Percentiles rank a stretch among this genome's conserved stretches.
These are phyloP conservation scores for Clitopilus passeckerianus DNA, from an alignment of 768 basidiomycete species.

Conservation along the genomic window DNA sequence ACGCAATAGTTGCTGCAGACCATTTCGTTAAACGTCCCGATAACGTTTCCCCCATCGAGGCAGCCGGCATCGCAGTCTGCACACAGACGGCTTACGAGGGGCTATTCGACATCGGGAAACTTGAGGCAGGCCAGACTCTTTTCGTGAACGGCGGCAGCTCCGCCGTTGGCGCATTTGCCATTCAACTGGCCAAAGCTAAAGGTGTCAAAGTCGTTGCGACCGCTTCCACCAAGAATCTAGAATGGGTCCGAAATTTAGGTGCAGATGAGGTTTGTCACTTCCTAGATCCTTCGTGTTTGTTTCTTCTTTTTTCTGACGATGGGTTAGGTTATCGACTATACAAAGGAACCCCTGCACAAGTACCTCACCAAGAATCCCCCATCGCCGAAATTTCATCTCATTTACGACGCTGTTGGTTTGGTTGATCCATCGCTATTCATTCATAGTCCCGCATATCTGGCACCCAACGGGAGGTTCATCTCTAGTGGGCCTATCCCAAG, in stretches of 20 bases:
- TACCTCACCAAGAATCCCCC: slow-evolving; percentile 41
- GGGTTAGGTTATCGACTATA: slow-evolving; percentile 57
- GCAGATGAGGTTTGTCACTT: slow-evolving; percentile 54
- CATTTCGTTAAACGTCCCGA: slow-evolving; percentile 39
- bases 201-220: slow-evolving; percentile 55
- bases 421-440: slow-evolving; percentile 45
- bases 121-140: slow-evolving; percentile 56
- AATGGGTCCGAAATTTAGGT: slow-evolving; percentile 52
- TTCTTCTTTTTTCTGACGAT: neutral
- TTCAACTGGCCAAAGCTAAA: slow-evolving; percentile 65
- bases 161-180: slow-evolving; percentile 60
- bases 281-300: neutral
- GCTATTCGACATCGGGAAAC: slow-evolving; percentile 38
- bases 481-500: slow-evolving; percentile 44
- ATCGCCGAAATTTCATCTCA: slow-evolving; percentile 45
- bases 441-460: slow-evolving; percentile 45
- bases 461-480: slow-evolving; percentile 46
- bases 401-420: slow-evolving; percentile 56
- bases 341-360: slow-evolving; percentile 40
- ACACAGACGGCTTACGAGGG: slow-evolving; percentile 56
- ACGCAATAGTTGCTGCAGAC: slow-evolving; percentile 37
- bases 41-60: slow-evolving; percentile 48
- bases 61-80: slow-evolving; percentile 54
- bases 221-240: slow-evolving; percentile 57
- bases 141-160: slow-evolving; percentile 72